Percentiles rank a stretch among this genome's conserved stretches.
phyloP scores from a whole-genome alignment of 2,329 filamentous ascomycete genomes.

The Phialophora chinensis region DNA sequence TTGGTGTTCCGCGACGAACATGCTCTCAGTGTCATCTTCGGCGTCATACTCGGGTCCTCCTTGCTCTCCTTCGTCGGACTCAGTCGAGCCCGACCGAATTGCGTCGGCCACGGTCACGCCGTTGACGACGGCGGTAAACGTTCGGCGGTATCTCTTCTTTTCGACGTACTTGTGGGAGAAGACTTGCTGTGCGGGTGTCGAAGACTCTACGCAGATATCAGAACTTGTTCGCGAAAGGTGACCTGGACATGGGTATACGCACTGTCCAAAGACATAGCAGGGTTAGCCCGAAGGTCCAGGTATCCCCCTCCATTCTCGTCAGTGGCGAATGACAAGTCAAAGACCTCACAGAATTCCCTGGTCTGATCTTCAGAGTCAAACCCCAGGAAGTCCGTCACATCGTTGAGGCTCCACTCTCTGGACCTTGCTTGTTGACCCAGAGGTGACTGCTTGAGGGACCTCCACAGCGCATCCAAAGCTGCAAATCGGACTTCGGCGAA shows the following conservation, averaged over 20 bases:
- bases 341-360: conserved; percentile 59
- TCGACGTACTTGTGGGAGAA: conserved; percentile 64
- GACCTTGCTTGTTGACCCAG: conserved; percentile 56
- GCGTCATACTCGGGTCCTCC: conserved; percentile 46
- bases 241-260: conserved; percentile 42
- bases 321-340: conserved; percentile 58
- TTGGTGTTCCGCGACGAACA: conserved; percentile 36
- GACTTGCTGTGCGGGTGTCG: conserved; percentile 50
- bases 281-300: conserved; percentile 56
- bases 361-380: conserved; percentile 64
- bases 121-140: conserved; percentile 62
- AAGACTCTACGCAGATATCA: conserved; percentile 36
- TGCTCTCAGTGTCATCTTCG: conserved; percentile 43
- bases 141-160: conserved; percentile 62
- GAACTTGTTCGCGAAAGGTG: conserved; percentile 39
- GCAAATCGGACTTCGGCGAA: conserved; percentile 65
- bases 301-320: conserved; percentile 55
- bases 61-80: conserved; percentile 45
- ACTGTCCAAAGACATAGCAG: conserved; percentile 56
- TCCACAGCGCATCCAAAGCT: conserved; percentile 62
- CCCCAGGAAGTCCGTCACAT: conserved; percentile 58
- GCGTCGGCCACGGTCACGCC: conserved; percentile 62
- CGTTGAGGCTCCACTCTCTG: conserved; percentile 62
- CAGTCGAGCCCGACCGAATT: conserved; percentile 56
- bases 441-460: conserved; percentile 56